Conservation (phyloP, 2,329 filamentous ascomycete species). For the Bipolaris oryzae region DNA sequence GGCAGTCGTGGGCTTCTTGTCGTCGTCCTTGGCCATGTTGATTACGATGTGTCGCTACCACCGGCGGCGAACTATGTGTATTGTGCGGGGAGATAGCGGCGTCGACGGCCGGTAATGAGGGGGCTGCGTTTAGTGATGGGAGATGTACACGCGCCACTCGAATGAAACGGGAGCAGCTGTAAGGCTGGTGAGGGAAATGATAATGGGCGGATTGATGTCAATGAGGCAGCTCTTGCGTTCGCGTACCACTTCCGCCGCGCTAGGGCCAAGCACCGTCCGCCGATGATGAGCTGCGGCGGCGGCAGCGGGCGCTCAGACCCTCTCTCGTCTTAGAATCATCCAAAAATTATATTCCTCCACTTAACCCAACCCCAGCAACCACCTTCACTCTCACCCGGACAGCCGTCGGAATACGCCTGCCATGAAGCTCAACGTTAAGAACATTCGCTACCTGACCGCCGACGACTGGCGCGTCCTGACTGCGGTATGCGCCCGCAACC, state of each 20-base stretch:
- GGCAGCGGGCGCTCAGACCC: constrained; percentile 22
- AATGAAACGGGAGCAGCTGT: constrained; percentile 14
- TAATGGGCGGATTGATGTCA: constrained; percentile 35
- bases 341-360: constrained; percentile 30
- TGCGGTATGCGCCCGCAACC: constrained; percentile 64
- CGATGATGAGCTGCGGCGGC: constrained; percentile 23
- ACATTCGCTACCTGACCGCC: constrained; percentile 85
- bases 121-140: background rate
- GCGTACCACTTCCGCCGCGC: constrained; percentile 24
- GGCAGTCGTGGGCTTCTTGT: constrained; percentile 77
- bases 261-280: constrained; percentile 32
- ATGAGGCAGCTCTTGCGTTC: constrained; percentile 38
- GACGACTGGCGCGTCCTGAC: constrained; percentile 97
- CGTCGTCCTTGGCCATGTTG: constrained; percentile 90
- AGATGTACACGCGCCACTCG: constrained; percentile 8
- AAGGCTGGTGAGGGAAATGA: constrained; percentile 20
- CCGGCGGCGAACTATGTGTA: constrained; percentile 41
- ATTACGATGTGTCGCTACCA: constrained; percentile 43
- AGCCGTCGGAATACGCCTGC: constrained; percentile 16
- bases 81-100: constrained; percentile 20
- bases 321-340: constrained; percentile 28
- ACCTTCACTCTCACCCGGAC: constrained; percentile 3
- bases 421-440: constrained; percentile 96
- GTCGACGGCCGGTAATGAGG: constrained; percentile 14
- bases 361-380: constrained; percentile 12